phyloP scores from a whole-genome alignment of 345 rosid species.

The Populus ilicifolia region DNA sequence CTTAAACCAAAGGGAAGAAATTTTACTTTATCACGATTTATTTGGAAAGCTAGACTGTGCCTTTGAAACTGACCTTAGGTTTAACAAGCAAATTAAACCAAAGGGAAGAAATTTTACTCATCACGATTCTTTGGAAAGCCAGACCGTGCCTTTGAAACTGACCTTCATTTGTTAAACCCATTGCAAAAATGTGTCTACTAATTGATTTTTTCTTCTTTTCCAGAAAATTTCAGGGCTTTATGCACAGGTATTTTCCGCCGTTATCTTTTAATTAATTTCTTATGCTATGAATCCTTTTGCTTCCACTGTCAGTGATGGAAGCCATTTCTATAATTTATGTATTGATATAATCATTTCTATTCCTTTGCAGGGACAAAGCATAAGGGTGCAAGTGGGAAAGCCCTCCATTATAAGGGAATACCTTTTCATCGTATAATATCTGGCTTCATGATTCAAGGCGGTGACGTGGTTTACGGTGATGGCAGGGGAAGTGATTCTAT shows the following conservation, averaged over 20 bases:
- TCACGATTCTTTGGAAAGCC: neutral
- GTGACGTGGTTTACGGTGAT: slow-evolving; percentile 68
- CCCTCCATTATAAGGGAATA: slow-evolving; percentile 71
- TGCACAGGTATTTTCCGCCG: slow-evolving; percentile 68
- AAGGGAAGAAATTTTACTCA: neutral
- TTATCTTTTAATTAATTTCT: slow-evolving; percentile 1
- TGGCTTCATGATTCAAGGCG: slow-evolving; percentile 94
- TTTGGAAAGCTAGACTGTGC: neutral
- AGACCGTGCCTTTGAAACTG: neutral
- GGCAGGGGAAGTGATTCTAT: slow-evolving; percentile 80
- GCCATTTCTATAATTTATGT: neutral
- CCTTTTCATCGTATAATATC: slow-evolving; percentile 91
- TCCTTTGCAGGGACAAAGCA: slow-evolving; percentile 61
- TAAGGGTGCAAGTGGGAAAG: slow-evolving; percentile 53
- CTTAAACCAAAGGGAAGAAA: neutral
- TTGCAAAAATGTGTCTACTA: slow-evolving; percentile 18
- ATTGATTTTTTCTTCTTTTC: slow-evolving; percentile 17
- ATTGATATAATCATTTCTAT: neutral
- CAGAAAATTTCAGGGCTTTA: slow-evolving; percentile 96
- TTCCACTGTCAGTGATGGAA: neutral
- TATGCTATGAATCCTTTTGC: slow-evolving; percentile 1
- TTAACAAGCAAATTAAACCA: neutral
- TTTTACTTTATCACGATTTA: neutral
- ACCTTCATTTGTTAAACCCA: neutral
- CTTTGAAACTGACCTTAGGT: neutral